Base-by-base conservation (phyloP, 148 eudicot species). In the Polygonum aviculare region DNA sequence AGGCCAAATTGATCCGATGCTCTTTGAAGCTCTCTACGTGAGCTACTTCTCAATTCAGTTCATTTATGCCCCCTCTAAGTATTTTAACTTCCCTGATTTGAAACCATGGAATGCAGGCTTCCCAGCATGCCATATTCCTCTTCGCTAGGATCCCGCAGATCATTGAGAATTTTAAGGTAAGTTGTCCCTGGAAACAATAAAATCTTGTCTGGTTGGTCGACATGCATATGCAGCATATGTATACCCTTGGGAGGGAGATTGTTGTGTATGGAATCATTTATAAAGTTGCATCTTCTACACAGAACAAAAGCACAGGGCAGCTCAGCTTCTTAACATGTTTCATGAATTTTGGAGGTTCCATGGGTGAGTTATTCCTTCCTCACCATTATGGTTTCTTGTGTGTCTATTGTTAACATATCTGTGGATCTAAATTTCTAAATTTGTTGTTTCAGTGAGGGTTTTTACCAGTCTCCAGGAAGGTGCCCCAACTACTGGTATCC, bases 1-100 rank as follows among this genome's bases (percentile, higher is more conserved):
- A 73, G 98, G 98, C 78, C 87, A 87, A 86, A 82, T 95, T 79
- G 94, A 92, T 82, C 97, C 97, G 7, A 16, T 92, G 80, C 93
- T 95, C 78, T 95, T 95, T 79, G 98, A 95, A 87, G 97, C 96
- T 84, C 86, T 95, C 73, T 92, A 95, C 87, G 98, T 92, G 83
- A 90, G 98, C 36, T 45, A 40, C 47, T 74, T 5, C 35, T 60
- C 79, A 63, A 60, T 49, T 33, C 18, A 63, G 57, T 5, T 55
- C 52, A 21, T 60, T 12, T 40, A 4, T 41, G 26, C n/a, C n/a
- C n/a, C n/a, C n/a, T n/a, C n/a, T n/a, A n/a, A n/a, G n/a, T n/a
- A n/a, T n/a, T n/a, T n/a, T n/a, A n/a, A 49, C 35, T 12, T 41
- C 18, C 73, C 22, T 74, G 49, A 51, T 78, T 69, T 76, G 63